phyloP scores from a whole-genome alignment of 1,284 basidiomycete species.

The Cystobasidium sp. region DNA sequence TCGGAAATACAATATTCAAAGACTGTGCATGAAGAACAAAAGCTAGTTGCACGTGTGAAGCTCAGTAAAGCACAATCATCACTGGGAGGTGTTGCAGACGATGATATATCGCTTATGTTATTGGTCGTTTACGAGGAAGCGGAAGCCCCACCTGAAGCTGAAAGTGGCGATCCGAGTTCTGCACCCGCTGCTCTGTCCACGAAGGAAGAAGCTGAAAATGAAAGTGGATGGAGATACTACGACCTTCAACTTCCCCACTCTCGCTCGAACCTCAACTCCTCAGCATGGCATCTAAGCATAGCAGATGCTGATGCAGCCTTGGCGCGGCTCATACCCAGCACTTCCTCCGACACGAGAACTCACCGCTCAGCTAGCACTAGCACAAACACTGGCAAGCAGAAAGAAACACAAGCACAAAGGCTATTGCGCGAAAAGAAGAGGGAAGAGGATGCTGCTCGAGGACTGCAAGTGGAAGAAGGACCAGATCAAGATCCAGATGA shows the following conservation, averaged over 20 bases:
- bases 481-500: conserved; percentile 32
- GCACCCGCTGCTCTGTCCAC: background rate
- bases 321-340: conserved; percentile 2
- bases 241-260: conserved; percentile 28
- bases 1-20: conserved; percentile 14
- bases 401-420: background rate
- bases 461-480: conserved; percentile 25
- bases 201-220: conserved; percentile 11
- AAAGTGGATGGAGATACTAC: conserved; percentile 32
- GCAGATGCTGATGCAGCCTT: conserved; percentile 5
- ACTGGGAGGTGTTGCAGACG: background rate
- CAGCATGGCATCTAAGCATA: conserved; percentile 10
- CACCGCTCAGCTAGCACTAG: conserved; percentile 2
- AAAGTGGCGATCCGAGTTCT: conserved; percentile 10
- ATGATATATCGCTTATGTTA: conserved; percentile 5
- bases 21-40: conserved; percentile 26
- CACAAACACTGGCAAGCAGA: background rate
- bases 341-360: background rate
- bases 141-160: background rate
- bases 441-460: conserved; percentile 5
- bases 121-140: conserved; percentile 23
- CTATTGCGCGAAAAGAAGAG: conserved; percentile 4
- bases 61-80: background rate
- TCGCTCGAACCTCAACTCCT: background rate
- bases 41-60: conserved; percentile 18